A percentile compares a stretch with the other conserved stretches of the same genome.
phyloP scores from a whole-genome alignment of 192 early-diverging fungal species.

The Podila verticillata region DNA sequence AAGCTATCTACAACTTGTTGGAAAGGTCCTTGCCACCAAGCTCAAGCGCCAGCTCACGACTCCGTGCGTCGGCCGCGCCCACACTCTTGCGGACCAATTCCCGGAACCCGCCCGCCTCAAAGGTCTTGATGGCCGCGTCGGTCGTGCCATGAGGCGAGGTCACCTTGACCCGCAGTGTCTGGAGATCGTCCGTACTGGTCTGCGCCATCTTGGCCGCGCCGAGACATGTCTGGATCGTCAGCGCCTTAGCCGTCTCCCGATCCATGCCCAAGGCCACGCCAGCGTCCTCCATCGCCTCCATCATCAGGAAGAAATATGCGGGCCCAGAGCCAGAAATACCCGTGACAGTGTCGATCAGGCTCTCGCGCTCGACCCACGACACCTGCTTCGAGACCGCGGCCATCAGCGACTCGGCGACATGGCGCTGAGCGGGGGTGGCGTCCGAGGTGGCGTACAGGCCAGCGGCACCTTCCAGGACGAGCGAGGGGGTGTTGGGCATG shows the following conservation, averaged over 20 bases:
- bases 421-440: slow-evolving; percentile 69
- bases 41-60: slow-evolving; percentile 72
- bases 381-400: slow-evolving; percentile 79
- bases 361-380: slow-evolving; percentile 85
- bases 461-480: slow-evolving; percentile 88
- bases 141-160: slow-evolving; percentile 95
- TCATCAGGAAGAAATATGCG: slow-evolving; percentile 94
- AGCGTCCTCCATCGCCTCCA: slow-evolving; percentile 89
- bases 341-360: slow-evolving; percentile 86
- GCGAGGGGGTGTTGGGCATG: slow-evolving; percentile 97
- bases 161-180: slow-evolving; percentile 86
- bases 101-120: slow-evolving; percentile 70
- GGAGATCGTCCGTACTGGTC: slow-evolving; percentile 69
- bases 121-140: slow-evolving; percentile 83
- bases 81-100: slow-evolving; percentile 67
- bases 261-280: slow-evolving; percentile 80
- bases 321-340: slow-evolving; percentile 93
- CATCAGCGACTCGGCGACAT: slow-evolving; percentile 75
- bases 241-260: slow-evolving; percentile 72
- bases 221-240: slow-evolving; percentile 92
- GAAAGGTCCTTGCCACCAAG: slow-evolving; percentile 41
- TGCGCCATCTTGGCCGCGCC: slow-evolving; percentile 91
- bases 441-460: slow-evolving; percentile 78
- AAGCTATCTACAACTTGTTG: slow-evolving; percentile 9
- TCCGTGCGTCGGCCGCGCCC: slow-evolving; percentile 72